A percentile compares a stretch with the other conserved stretches of the same genome.
phyloP scores from a whole-genome alignment of 2,329 filamentous ascomycete genomes.

The Stagonosporopsis chrysanthemi region DNA sequence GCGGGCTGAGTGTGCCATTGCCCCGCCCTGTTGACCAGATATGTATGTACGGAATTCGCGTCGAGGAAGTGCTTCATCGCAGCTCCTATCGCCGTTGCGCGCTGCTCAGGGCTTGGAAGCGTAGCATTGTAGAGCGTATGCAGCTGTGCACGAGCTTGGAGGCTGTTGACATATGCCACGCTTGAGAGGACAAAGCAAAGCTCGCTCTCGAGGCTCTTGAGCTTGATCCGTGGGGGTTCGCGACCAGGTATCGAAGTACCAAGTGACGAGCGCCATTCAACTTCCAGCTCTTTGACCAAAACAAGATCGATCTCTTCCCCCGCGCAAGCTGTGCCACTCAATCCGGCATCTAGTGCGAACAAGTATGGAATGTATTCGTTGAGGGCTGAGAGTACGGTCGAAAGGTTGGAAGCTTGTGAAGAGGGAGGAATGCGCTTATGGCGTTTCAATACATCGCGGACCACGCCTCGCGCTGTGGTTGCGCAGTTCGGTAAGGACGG shows the following conservation, averaged over 20 bases:
- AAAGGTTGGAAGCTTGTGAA: slow-evolving; percentile 74
- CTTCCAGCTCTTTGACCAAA: slow-evolving; percentile 71
- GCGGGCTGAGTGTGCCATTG: slow-evolving; percentile 45
- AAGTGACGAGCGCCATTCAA: slow-evolving; percentile 83
- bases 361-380: slow-evolving; percentile 85
- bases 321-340: slow-evolving; percentile 63
- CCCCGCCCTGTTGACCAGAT: slow-evolving; percentile 67
- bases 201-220: slow-evolving; percentile 82
- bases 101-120: slow-evolving; percentile 64
- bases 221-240: slow-evolving; percentile 70
- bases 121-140: slow-evolving; percentile 74
- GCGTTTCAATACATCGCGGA: slow-evolving; percentile 84
- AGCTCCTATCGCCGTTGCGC: slow-evolving; percentile 72
- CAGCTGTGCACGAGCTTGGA: slow-evolving; percentile 75
- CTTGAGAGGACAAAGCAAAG: slow-evolving; percentile 80
- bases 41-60: slow-evolving; percentile 79
- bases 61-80: slow-evolving; percentile 81
- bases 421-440: slow-evolving; percentile 83
- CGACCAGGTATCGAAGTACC: slow-evolving; percentile 65
- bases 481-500: slow-evolving; percentile 85
- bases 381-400: slow-evolving; percentile 72
- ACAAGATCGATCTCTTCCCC: slow-evolving; percentile 73
- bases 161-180: slow-evolving; percentile 75
- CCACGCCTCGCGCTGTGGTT: slow-evolving; percentile 82
- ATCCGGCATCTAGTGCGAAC: slow-evolving; percentile 75